Base-by-base conservation (phyloP, 495 filamentous ascomycete genomes). In the Penicillium maclennaniae region DNA sequence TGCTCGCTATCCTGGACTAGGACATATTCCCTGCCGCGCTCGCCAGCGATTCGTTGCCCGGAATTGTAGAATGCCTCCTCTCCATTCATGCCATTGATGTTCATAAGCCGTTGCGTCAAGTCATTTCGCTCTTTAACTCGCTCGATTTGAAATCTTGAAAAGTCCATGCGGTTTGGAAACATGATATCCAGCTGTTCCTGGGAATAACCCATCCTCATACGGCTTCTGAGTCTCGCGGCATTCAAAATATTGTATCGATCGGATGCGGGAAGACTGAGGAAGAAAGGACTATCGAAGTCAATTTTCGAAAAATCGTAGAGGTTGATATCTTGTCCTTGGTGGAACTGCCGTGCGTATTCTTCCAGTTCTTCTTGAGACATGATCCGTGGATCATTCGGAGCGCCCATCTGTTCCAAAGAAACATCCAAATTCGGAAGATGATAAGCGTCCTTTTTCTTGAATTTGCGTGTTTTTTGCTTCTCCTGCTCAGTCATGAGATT, bases 281-380 rank as follows among this genome's bases (percentile, higher is more conserved):
- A 98, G 70, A 98, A 97, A 15, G 88, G 80, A 47, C 89, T 86
- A 58, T 96, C 88, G 59, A 97, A 98, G 69, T 98, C 95, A 51
- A 98, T 98, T 68, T 97, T 97, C 51, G 87, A 92, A 58, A 97
- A 97, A 67, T 98, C 93, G 64, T 97, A 96, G n/a, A 97, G 74
- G 62, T 95, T 95, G 69, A 98, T 88, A 71, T 97, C 92, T 69
- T 97, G 93, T 34, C 92, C 93, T 51, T 82, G 84, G 57, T 95
- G 82, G 56, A 97, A 97, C 59, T 96, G 91, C 49, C 84, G 74
- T 3, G 93, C 91, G 66, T 97, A 98, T 47, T 92, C 85, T 68
- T 97, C 87, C 48, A 98, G 69, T 59, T 98, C 93, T 55, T 93
- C 91, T 12, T 89, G 79, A 36, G 86, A 90, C 93, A 98, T 97